Evolutionary conservation across 2,329 filamentous ascomycete genomes (phyloP).

Genomic region (Ceratocystis cacaofunesta): DNA sequence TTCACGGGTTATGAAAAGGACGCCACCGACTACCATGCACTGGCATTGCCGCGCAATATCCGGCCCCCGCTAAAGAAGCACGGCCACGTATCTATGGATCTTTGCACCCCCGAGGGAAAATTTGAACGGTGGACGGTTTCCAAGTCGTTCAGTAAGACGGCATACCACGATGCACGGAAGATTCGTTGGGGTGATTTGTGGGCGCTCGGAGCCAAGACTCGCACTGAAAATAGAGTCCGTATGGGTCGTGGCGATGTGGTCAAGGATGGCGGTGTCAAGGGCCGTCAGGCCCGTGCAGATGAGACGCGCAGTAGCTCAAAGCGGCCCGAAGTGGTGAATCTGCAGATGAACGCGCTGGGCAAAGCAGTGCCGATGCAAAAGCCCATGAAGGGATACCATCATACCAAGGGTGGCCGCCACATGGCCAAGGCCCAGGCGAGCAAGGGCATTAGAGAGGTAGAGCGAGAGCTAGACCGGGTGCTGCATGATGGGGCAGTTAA

Average conservation of each 20-base stretch:
- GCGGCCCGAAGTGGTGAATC: conserved; percentile 13
- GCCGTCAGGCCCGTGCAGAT: conserved; percentile 10
- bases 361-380: conserved; percentile 16
- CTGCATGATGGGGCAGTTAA: conserved; percentile 12
- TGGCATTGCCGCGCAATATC: conserved; percentile 64
- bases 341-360: conserved; percentile 16
- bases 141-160: conserved; percentile 61
- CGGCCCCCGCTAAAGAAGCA: conserved; percentile 72
- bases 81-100: conserved; percentile 75
- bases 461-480: conserved; percentile 13
- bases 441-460: conserved; percentile 9
- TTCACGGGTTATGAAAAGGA: conserved; percentile 53
- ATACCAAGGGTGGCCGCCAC: conserved; percentile 16
- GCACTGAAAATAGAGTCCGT: conserved; percentile 45
- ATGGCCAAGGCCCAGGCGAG: conserved; percentile 14
- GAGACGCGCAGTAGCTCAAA: conserved; percentile 6
- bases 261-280: conserved; percentile 20
- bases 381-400: conserved; percentile 16
- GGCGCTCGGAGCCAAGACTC: conserved; percentile 86
- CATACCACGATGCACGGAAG: conserved; percentile 88
- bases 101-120: conserved; percentile 73
- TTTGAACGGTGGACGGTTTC: conserved; percentile 93
- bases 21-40: conserved; percentile 36
- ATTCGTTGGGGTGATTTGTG: conserved; percentile 84
- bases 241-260: conserved; percentile 35